phyloP scores from a whole-genome alignment of 495 filamentous ascomycete species.

The Bathelium albidoporum region DNA sequence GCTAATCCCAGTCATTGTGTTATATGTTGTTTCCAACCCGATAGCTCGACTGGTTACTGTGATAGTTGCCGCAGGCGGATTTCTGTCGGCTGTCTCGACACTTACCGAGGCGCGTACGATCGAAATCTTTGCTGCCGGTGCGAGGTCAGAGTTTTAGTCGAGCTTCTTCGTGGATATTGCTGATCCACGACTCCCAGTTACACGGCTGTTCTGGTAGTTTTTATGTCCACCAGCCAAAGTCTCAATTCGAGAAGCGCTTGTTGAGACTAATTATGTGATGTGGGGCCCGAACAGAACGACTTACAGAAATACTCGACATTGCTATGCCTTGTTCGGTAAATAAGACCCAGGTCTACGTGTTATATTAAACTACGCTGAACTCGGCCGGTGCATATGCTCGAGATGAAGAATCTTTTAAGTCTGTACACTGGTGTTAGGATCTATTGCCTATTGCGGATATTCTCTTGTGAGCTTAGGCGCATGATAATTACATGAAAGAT shows the following conservation, averaged over 20 bases:
- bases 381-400: too few relatives aligned
- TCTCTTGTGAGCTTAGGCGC: too few relatives aligned
- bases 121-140: background rate
- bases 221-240: background rate
- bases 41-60: background rate
- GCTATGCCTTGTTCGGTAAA: too few relatives aligned
- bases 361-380: too few relatives aligned
- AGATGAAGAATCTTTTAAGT: too few relatives aligned
- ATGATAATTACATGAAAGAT: too few relatives aligned
- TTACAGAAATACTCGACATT: too few relatives aligned
- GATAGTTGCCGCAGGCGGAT: background rate
- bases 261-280: too few relatives aligned
- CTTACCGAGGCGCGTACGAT: background rate
- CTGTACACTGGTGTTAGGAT: too few relatives aligned
- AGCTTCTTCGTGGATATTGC: background rate
- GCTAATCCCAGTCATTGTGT: background rate
- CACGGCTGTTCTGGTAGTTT: background rate
- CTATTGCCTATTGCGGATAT: too few relatives aligned
- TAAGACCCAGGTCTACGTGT: too few relatives aligned
- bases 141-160: background rate
- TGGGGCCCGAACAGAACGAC: too few relatives aligned
- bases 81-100: background rate
- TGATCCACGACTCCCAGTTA: background rate
- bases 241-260: background rate
- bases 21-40: background rate